Evolutionary conservation across 176 grass and related monocot genomes (phyloP).

Genomic region (Oryza glumipatula): DNA sequence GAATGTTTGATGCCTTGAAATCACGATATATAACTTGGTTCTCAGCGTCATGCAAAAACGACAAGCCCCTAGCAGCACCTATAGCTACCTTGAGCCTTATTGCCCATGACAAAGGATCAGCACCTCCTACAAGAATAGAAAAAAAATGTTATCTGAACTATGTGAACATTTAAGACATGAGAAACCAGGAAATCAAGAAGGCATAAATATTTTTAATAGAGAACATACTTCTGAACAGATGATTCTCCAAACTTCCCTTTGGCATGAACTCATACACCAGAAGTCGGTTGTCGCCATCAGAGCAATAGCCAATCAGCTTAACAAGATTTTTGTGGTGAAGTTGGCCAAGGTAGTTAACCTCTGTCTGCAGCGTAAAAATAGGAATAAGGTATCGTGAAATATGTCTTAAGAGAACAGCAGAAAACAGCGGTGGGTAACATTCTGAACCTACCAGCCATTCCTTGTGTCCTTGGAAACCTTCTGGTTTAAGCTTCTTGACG

Average conservation of each 20-base stretch:
- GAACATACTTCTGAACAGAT: slow-evolving; percentile 87
- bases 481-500: slow-evolving; percentile 92
- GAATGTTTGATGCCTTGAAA: slow-evolving; percentile 98
- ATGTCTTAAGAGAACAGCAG: slow-evolving; percentile 12
- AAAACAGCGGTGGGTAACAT: slow-evolving; percentile 33
- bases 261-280: slow-evolving; percentile 94
- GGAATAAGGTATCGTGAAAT: slow-evolving; percentile 21
- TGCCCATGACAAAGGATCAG: slow-evolving; percentile 82
- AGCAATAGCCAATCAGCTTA: slow-evolving; percentile 91
- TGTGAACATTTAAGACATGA: slow-evolving; percentile 14
- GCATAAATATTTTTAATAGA: slow-evolving; percentile 23
- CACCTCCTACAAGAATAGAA: slow-evolving; percentile 56
- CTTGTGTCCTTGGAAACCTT: slow-evolving; percentile 95
- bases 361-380: slow-evolving; percentile 64
- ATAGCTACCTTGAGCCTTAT: slow-evolving; percentile 95
- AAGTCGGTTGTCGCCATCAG: slow-evolving; percentile 80
- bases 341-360: slow-evolving; percentile 92
- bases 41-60: slow-evolving; percentile 92
- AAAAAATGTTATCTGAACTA: slow-evolving; percentile 20
- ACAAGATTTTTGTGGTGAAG: slow-evolving; percentile 91
- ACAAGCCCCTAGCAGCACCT: slow-evolving; percentile 88
- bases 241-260: slow-evolving; percentile 92
- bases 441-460: slow-evolving; percentile 83
- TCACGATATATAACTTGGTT: slow-evolving; percentile 96
- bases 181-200: not conserved